Evolutionary conservation across 805 yeast species (phyloP), one percentile per base, ranked within the genome.

Genomic region (Yarrowia porcina): DNA sequence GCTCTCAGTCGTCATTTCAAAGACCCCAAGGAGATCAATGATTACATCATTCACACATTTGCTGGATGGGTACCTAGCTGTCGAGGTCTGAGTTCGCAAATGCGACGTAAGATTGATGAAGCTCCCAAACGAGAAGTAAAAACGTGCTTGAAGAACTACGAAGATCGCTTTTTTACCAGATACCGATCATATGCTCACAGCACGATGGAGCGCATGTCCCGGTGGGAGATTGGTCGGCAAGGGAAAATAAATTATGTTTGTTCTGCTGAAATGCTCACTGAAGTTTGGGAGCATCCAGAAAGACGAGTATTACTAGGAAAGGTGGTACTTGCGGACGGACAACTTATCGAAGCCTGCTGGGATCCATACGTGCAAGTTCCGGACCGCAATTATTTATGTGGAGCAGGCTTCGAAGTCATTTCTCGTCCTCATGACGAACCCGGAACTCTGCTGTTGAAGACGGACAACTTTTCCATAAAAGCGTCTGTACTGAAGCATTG

Each of bases 281-380:
- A 83, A 57, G 89, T 89, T 69, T 76, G 88, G 32, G 97, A 90
- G 70, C 82, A 83, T 65, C 69, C 75, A n/a, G 77, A 83, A 3
- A 74, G 85, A 49, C 85, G 80, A 17, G 1, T 9, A 4, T 20
- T 49, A 9, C 56, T 28, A 61, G 85, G 82, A 44, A 79, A 80
- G 23, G 66, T 82, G 65, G 84, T 90, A 0, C 84, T 89, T 0
- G 94, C 91, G 1, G 72, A 82, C 1, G 77, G 86, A 52, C 32
- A 15, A 12, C 17, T 8, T n/a, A 7, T 52, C 1, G 59, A 52
- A 5, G 59, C 59, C 11, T 17, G n/a, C 3, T 52, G 17, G 10
- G n/a, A n/a, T n/a, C n/a, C n/a, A n/a, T n/a, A n/a, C n/a, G n/a
- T n/a, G n/a, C n/a, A n/a, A n/a, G n/a, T n/a, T n/a, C n/a, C n/a